Evolutionary conservation across 371 early-diverging fungal species (phyloP).

Genomic region (Mucor velutinosus): DNA sequence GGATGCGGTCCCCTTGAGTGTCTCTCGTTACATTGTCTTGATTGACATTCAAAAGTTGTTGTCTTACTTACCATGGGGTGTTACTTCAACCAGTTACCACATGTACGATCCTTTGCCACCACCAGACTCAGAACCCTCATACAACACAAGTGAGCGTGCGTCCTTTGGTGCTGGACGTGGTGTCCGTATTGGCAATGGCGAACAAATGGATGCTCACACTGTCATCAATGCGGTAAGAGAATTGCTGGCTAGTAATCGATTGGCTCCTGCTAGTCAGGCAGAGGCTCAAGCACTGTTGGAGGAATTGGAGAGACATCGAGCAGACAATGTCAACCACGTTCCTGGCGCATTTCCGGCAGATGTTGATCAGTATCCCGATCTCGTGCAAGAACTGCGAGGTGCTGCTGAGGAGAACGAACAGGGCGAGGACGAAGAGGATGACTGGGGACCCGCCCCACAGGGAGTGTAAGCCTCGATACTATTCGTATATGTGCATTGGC

Average conservation of each 20-base stretch:
- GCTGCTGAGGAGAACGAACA: neutral
- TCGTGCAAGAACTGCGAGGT: neutral
- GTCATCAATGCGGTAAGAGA: constrained; percentile 19
- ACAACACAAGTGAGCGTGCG: constrained; percentile 42
- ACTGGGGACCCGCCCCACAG: neutral
- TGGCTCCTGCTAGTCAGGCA: constrained; percentile 17
- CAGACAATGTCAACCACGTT: constrained; percentile 23
- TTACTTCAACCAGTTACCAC: constrained; percentile 58
- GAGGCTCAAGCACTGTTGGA: constrained; percentile 30
- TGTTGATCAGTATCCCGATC: constrained; percentile 16
- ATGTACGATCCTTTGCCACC: constrained; percentile 84
- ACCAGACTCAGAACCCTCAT: constrained; percentile 51
- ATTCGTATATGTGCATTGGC: neutral
- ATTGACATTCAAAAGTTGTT: constrained; percentile 63
- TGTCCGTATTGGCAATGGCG: neutral
- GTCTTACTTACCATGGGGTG: constrained; percentile 56
- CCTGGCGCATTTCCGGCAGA: constrained; percentile 50
- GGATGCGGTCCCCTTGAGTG: constrained; percentile 54
- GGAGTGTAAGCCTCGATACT: constrained; percentile 2
- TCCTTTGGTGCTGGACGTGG: neutral
- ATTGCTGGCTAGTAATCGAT: constrained; percentile 17
- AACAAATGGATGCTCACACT: constrained; percentile 19
- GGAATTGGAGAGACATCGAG: constrained; percentile 32
- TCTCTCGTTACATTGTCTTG: constrained; percentile 76
- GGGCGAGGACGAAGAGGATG: neutral